Evolutionary conservation across 805 yeast genomes (phyloP), one percentile per base, ranked within the genome.

Genomic region (Sporopachydermia quercuum): DNA sequence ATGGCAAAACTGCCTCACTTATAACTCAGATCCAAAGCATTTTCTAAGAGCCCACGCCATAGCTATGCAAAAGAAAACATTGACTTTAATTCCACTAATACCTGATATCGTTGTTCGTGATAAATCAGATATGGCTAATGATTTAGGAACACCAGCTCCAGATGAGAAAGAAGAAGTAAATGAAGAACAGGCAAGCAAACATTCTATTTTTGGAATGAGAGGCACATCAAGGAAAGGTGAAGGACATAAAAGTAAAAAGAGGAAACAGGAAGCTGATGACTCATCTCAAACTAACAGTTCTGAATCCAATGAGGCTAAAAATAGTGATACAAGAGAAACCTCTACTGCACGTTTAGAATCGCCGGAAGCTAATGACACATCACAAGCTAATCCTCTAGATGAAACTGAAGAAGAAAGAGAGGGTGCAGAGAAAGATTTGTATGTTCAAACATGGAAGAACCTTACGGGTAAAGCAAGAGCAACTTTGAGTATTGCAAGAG

Each of bases 1-100:
- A 19, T 91, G 98, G 98, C 75, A 76, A 45, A 91, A 91, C 57
- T 91, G 99, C 56, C 61, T 93, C 42, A 74, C 87, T 1, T 91
- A 85, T 56, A 91, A 91, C 56, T 79, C 96, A 0, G 97, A 91
- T 51, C 97, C 98, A 2, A 78, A 77, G 43, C 97, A 91, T 57
- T 89, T 82, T 48, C 56, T 91, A 36, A 66, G 99, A 38, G 82
- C 76, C 0, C 96, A 91, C 60, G 98, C 98, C 0, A 59, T 82
- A 37, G 96, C 96, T 2, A 93, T 91, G 98, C 94, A 86, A 49
- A 85, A 85, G 58, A 84, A 82, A 53, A 76, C 97, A 0, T 55
- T 74, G 39, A 68, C 76, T 37, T 64, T 91, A 39, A 69, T 75
- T 4, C 94, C 95, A 0, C 62, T 84, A 44, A 89, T 91, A 34